Percentiles rank a stretch among this genome's conserved stretches.
These are phyloP conservation scores for Pilaira anomala DNA, from an alignment of 192 early-diverging fungal species.

Conservation along the genomic window DNA sequence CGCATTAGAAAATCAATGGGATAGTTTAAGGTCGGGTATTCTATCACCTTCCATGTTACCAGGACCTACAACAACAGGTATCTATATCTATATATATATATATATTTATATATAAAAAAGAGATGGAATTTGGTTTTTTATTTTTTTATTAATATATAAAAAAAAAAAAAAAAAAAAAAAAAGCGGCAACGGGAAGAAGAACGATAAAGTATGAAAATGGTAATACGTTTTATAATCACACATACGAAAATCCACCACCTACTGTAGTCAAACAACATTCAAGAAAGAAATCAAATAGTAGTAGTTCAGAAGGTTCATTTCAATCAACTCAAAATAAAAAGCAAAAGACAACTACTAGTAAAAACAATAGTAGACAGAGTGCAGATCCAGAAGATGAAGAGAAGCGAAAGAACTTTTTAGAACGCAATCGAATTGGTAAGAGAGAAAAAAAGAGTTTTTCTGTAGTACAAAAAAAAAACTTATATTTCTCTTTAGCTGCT, in stretches of 20 bases:
- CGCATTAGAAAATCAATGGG: conserved; percentile 37
- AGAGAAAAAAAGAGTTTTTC: not conserved
- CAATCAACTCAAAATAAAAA: not conserved
- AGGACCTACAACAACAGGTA: conserved; percentile 43
- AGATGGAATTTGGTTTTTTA: too few species aligned
- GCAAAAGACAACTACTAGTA: not conserved
- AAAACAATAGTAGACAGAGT: conserved; percentile 1
- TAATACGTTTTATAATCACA: not conserved
- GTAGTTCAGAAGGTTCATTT: not conserved
- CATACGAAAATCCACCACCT: not conserved
- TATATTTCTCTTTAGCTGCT: conserved; percentile 52
- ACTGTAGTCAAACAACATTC: not conserved
- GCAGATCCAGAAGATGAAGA: conserved; percentile 54
- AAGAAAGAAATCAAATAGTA: not conserved
- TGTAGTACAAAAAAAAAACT: not conserved
- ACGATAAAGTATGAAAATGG: not conserved
- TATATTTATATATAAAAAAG: too few species aligned
- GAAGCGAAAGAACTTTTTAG: conserved; percentile 81
- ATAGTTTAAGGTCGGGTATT: conserved; percentile 59
- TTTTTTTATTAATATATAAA: too few species aligned
- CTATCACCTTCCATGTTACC: conserved; percentile 71
- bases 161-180: not conserved
- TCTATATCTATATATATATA: too few species aligned
- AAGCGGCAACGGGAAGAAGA: too few species aligned
- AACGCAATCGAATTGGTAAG: conserved; percentile 83